Evolutionary conservation across 2,329 filamentous ascomycete genomes (phyloP).

Genomic region (Phaeoacremonium minimum): DNA sequence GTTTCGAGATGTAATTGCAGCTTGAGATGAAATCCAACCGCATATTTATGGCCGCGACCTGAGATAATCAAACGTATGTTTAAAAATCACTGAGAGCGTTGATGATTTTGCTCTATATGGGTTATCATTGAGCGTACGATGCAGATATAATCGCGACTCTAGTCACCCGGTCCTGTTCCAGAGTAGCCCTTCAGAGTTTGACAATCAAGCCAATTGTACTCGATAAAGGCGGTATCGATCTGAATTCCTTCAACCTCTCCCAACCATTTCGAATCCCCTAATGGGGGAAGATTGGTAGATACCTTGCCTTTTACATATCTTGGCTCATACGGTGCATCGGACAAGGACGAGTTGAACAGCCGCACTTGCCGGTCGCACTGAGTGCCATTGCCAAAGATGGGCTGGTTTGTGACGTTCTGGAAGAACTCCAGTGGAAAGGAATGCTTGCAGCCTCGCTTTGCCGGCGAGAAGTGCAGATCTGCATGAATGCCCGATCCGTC

Average conservation of each 20-base stretch:
- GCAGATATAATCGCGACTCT: no score
- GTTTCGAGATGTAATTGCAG: no score
- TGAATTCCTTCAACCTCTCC: slow-evolving; percentile 20
- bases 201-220: slow-evolving; percentile 25
- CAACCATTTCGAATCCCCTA: slow-evolving; percentile 11
- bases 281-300: slow-evolving; percentile 16
- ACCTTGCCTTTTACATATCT: slow-evolving; percentile 17
- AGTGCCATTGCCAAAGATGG: slow-evolving; percentile 46
- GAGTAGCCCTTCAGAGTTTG: slow-evolving; percentile 19
- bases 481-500: slow-evolving; percentile 18
- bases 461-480: slow-evolving; percentile 18
- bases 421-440: slow-evolving; percentile 37
- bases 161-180: slow-evolving; percentile 9
- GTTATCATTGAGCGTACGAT: no score
- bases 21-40: no score
- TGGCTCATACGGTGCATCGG: slow-evolving; percentile 16
- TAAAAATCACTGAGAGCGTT: no score
- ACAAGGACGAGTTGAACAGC: slow-evolving; percentile 23
- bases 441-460: slow-evolving; percentile 4
- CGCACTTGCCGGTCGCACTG: slow-evolving; percentile 30
- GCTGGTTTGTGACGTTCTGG: slow-evolving; percentile 51
- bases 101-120: no score
- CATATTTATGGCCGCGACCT: no score
- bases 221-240: slow-evolving; percentile 25
- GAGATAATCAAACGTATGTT: no score